Conservation (phyloP, 2,329 filamentous ascomycete species). For the Penicillium polonicum region DNA sequence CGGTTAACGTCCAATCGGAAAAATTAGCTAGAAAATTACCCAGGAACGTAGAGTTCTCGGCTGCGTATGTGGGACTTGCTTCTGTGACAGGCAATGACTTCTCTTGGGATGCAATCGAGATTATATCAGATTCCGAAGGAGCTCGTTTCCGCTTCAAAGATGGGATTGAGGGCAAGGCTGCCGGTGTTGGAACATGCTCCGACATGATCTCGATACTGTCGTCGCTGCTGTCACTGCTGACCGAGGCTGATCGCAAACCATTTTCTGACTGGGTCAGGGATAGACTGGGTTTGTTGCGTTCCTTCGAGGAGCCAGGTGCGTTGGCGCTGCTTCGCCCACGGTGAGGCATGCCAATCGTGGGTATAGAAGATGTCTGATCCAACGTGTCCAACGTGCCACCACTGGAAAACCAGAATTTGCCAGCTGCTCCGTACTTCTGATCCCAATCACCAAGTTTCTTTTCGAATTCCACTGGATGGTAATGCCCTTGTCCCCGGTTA, state of each 20-base stretch:
- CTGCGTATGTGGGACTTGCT: conserved; percentile 18
- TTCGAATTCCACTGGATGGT: conserved; percentile 54
- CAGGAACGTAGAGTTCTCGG: conserved; percentile 38
- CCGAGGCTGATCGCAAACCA: conserved; percentile 24
- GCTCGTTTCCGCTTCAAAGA: conserved; percentile 38
- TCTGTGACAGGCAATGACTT: conserved; percentile 24
- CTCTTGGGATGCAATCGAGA: conserved; percentile 31
- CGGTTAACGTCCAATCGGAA: conserved; percentile 42
- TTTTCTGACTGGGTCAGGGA: conserved; percentile 10
- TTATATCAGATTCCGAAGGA: conserved; percentile 32
- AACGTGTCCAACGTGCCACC: conserved; percentile 6
- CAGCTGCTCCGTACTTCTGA: conserved; percentile 53
- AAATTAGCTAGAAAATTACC: conserved; percentile 41
- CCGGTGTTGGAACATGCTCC: conserved; percentile 23
- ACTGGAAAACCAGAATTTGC: conserved; percentile 45
- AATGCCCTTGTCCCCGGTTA: conserved; percentile 43
- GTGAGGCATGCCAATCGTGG: conserved; percentile 40
- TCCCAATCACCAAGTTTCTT: conserved; percentile 49
- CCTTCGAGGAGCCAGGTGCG: conserved; percentile 1
- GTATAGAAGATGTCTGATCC: conserved; percentile 30
- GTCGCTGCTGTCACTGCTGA: conserved; percentile 28
- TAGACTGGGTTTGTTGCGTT: conserved; percentile 7
- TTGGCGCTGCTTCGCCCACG: conserved; percentile 16
- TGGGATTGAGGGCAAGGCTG: conserved; percentile 17
- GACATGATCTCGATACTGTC: conserved; percentile 29